Conservation (phyloP, 1,284 basidiomycete genomes). For the Ceratobasidium sp. region DNA sequence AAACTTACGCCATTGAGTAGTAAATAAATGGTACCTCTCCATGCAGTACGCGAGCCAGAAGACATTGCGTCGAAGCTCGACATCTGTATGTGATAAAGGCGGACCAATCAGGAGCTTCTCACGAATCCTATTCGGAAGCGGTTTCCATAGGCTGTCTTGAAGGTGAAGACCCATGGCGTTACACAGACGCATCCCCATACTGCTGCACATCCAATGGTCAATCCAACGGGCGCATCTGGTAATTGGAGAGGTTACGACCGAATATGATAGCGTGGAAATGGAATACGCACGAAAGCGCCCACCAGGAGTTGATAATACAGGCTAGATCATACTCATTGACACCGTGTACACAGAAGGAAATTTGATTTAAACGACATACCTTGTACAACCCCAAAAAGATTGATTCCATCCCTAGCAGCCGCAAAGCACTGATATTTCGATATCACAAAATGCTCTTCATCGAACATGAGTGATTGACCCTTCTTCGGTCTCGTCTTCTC, state of each 20-base stretch:
- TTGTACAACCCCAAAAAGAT: constrained; percentile 27
- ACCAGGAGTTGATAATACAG: constrained; percentile 28
- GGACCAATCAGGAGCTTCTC: constrained; percentile 11
- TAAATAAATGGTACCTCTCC: constrained; percentile 17
- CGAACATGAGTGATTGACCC: constrained; percentile 1
- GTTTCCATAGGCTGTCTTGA: constrained; percentile 3
- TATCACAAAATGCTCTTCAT: constrained; percentile 15
- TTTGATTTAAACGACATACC: background rate
- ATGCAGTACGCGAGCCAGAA: constrained; percentile 39
- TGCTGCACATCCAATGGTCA: constrained; percentile 10
- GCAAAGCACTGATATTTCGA: constrained; percentile 6
- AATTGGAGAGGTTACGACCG: background rate
- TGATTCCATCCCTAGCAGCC: background rate
- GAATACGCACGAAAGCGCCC: constrained; percentile 27
- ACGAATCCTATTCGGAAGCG: constrained; percentile 10
- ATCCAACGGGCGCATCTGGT: constrained; percentile 27
- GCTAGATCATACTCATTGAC: background rate
- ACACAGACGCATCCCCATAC: constrained; percentile 4
- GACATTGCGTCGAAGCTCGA: constrained; percentile 38
- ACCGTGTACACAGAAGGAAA: too few relatives aligned
- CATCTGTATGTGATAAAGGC: constrained; percentile 12
- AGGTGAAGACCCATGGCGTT: constrained; percentile 22
- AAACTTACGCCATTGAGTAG: constrained; percentile 17
- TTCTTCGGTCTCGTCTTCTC: constrained; percentile 14
- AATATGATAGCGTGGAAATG: too few relatives aligned